Percentiles rank a stretch among this genome's conserved stretches.
These are phyloP conservation scores for Juglanconis juglandina DNA, from an alignment of 2,329 filamentous ascomycete genomes.

Conservation along the genomic window DNA sequence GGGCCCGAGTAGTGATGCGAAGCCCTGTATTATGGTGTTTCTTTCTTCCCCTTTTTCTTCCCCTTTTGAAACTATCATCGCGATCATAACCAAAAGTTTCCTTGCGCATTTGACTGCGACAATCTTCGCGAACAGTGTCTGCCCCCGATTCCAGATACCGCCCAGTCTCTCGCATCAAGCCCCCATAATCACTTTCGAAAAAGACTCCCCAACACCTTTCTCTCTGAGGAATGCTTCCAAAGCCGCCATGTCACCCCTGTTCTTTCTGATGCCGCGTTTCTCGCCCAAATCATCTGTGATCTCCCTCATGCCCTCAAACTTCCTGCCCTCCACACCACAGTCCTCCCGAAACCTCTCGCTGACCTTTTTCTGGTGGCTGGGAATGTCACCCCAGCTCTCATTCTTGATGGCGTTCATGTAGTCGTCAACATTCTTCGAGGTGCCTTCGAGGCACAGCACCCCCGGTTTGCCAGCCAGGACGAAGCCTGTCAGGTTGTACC, in stretches of 20 bases:
- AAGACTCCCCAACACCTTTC: conserved; percentile 40
- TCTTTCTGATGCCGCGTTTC: conserved; percentile 45
- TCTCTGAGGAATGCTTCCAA: conserved; percentile 47
- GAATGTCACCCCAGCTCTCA: conserved; percentile 61
- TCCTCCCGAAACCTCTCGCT: conserved; percentile 51
- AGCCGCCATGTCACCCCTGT: conserved; percentile 51
- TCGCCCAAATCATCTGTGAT: conserved; percentile 50
- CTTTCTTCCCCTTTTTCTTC: too few species aligned
- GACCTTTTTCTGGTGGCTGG: conserved; percentile 59
- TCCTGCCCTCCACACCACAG: conserved; percentile 29
- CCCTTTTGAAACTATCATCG: too few species aligned
- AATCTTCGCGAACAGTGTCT: too few species aligned
- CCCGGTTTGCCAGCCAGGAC: conserved; percentile 60
- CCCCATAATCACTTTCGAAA: conserved; percentile 38
- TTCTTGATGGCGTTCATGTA: conserved; percentile 64
- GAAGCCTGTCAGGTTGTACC: conserved; percentile 54
- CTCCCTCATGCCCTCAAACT: conserved; percentile 54
- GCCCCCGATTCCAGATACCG: too few species aligned
- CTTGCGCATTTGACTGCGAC: neutral
- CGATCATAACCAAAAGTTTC: neutral
- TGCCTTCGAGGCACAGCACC: conserved; percentile 49
- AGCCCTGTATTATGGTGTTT: too few species aligned
- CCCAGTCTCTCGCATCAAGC: neutral
- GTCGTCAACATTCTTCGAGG: conserved; percentile 45
- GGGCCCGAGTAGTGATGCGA: too few species aligned